A percentile compares a stretch with the other conserved stretches of the same genome.
Conservation (phyloP, 192 early-diverging fungal species). For the Entophlyctis luteolus region DNA sequence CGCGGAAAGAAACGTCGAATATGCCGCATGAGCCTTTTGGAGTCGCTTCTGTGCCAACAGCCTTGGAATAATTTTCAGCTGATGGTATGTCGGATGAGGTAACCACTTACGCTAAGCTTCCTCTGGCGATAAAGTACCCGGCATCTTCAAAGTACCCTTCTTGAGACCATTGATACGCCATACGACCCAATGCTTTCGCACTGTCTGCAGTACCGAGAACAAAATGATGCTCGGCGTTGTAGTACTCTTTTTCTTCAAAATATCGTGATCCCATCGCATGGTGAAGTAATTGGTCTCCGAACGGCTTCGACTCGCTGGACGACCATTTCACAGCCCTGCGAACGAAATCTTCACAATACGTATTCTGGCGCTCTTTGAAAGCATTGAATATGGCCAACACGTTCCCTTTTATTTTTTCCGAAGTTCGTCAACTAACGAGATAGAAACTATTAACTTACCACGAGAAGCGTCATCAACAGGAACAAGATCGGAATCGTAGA, state of each 20-base stretch:
- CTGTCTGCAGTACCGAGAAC: slow-evolving; percentile 79
- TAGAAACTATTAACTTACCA: slow-evolving; percentile 38
- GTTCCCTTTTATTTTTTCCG: slow-evolving; percentile 41
- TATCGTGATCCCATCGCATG: slow-evolving; percentile 68
- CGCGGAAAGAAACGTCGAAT: slow-evolving; percentile 41
- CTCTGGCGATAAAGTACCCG: slow-evolving; percentile 75
- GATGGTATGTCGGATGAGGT: slow-evolving; percentile 5
- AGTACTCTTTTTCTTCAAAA: slow-evolving; percentile 68
- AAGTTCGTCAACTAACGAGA: neutral
- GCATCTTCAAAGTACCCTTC: slow-evolving; percentile 57
- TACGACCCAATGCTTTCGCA: slow-evolving; percentile 64
- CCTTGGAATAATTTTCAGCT: slow-evolving; percentile 5
- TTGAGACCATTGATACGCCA: slow-evolving; percentile 75
- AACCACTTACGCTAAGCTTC: slow-evolving; percentile 72
- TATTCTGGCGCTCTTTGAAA: slow-evolving; percentile 25
- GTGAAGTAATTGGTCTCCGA: slow-evolving; percentile 66
- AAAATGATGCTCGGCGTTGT: slow-evolving; percentile 81
- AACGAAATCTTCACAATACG: slow-evolving; percentile 16
- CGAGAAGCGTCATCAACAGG: slow-evolving; percentile 67
- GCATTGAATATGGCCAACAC: slow-evolving; percentile 40
- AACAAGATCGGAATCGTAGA: slow-evolving; percentile 66
- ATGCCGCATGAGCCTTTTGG: slow-evolving; percentile 40
- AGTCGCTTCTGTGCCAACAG: slow-evolving; percentile 46
- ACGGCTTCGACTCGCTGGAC: slow-evolving; percentile 47
- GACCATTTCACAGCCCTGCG: slow-evolving; percentile 54